These are phyloP conservation scores for Pichia gijzeniarum DNA, from an alignment of 805 yeast genomes.

Conservation along the genomic window DNA sequence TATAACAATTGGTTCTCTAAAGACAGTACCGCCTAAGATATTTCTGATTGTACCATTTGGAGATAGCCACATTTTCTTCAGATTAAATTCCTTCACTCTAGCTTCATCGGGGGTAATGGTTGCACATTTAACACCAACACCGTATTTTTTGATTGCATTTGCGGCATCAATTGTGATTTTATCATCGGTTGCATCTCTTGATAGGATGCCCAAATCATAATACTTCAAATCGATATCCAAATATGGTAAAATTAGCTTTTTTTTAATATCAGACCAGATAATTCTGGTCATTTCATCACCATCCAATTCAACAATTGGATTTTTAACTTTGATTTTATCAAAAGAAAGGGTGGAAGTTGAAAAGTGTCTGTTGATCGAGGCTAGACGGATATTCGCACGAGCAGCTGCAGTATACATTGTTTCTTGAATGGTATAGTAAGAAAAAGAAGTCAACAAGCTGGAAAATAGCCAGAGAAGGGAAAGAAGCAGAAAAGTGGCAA, in stretches of 20 bases:
- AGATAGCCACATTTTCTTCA: slow-evolving; percentile 79
- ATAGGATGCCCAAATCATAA: slow-evolving; percentile 63
- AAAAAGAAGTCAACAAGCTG: too few relatives aligned
- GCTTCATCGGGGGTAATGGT: slow-evolving; percentile 82
- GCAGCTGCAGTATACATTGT: slow-evolving; percentile 5
- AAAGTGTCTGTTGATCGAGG: slow-evolving; percentile 19
- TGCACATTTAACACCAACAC: slow-evolving; percentile 81
- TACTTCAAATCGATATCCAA: slow-evolving; percentile 69
- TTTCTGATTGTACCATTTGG: slow-evolving; percentile 84
- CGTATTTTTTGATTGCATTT: slow-evolving; percentile 63
- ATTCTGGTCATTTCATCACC: slow-evolving; percentile 88
- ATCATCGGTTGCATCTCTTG: slow-evolving; percentile 67
- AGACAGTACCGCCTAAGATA: slow-evolving; percentile 76
- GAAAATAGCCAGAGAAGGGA: not conserved
- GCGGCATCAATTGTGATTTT: slow-evolving; percentile 75
- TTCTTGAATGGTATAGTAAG: not conserved
- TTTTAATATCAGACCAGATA: slow-evolving; percentile 72
- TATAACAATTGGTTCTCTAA: slow-evolving; percentile 78
- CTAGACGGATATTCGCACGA: slow-evolving; percentile 10
- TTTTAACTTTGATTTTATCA: slow-evolving; percentile 61
- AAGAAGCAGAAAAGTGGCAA: not conserved
- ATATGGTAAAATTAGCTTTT: slow-evolving; percentile 59
- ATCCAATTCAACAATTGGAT: slow-evolving; percentile 72
- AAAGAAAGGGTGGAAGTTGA: slow-evolving; percentile 24
- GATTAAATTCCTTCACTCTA: slow-evolving; percentile 64